Conservation (phyloP, 2,329 filamentous ascomycete species). For the Claviceps capensis region DNA sequence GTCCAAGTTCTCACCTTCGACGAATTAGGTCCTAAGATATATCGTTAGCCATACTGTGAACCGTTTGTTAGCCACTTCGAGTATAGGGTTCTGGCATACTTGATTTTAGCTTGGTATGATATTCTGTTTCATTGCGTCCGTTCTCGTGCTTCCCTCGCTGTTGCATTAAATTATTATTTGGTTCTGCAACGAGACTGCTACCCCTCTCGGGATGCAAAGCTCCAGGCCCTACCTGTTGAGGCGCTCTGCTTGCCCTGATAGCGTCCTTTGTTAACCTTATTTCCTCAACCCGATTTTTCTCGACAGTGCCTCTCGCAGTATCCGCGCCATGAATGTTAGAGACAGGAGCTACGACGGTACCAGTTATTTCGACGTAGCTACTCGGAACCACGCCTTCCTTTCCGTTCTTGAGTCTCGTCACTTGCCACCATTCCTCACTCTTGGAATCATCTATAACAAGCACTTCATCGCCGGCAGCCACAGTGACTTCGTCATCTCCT, state of each 20-base stretch:
- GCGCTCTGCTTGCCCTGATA: constrained; percentile 46
- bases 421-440: constrained; percentile 98
- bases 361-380: constrained; percentile 86
- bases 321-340: constrained; percentile 32
- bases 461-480: constrained; percentile 80
- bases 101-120: constrained; percentile 47
- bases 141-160: constrained; percentile 62
- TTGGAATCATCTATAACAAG: constrained; percentile 77
- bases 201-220: constrained; percentile 63
- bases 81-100: constrained; percentile 40
- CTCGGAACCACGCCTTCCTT: constrained; percentile 93
- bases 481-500: constrained; percentile 90
- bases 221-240: constrained; percentile 58
- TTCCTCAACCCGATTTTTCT: constrained; percentile 70
- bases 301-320: constrained; percentile 49
- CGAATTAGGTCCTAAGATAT: constrained; percentile 58
- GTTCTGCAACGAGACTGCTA: constrained; percentile 61
- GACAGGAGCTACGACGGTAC: constrained; percentile 41
- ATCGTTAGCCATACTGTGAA: not conserved
- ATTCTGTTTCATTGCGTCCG: constrained; percentile 41
- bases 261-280: constrained; percentile 72
- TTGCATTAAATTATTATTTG: constrained; percentile 53
- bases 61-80: not conserved
- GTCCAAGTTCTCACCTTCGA: constrained; percentile 85
- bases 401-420: constrained; percentile 76